Evolutionary conservation across 495 filamentous ascomycete species (phyloP), one percentile per base, ranked within the genome.

Genomic region (Darksidea phi): DNA sequence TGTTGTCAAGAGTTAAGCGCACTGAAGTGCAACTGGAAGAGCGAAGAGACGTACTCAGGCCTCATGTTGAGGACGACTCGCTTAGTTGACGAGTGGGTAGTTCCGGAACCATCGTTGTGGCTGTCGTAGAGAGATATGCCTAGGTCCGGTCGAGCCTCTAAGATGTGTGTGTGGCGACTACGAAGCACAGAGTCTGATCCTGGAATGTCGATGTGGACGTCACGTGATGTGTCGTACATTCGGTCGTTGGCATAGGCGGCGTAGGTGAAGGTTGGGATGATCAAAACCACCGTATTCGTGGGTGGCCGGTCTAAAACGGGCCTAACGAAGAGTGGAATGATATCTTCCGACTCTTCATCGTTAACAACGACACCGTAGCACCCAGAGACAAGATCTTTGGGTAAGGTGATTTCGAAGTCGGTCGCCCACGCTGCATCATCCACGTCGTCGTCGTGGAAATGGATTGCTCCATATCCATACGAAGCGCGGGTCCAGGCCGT

Each of bases 201-300:
- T n/a, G 43, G 13, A 23, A 47, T 3, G 15, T 41, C 36, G 20
- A 66, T 64, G 36, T 66, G 48, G 18, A 64, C 62, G n/a, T 37
- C 45, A 28, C 66, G 32, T n/a, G 25, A 59, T 17, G 54, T 38
- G 24, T 72, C 70, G 37, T 67, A 66, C 50, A 72, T 69, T 13
- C 59, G 66, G 20, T 72, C 70, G 42, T 72, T 72, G 8, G 70
- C 70, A 53, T 72, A 72, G 1, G 68, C 70, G 34, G 59, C 50
- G 17, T 70, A 72, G 17, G 66, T 72, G 51, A 72, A 67, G 0
- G 70, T 72, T 1, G 68, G 52, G 25, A 66, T 37, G 15, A 70
- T 58, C 12, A 70, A 43, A 24, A 60, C 65, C 25, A 68, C 65
- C n/a, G 58, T 67, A 23, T 52, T 25, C 25, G 10, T 25, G 6